Conservation (phyloP, 768 basidiomycete species). For the Leccinum rimulosum region DNA sequence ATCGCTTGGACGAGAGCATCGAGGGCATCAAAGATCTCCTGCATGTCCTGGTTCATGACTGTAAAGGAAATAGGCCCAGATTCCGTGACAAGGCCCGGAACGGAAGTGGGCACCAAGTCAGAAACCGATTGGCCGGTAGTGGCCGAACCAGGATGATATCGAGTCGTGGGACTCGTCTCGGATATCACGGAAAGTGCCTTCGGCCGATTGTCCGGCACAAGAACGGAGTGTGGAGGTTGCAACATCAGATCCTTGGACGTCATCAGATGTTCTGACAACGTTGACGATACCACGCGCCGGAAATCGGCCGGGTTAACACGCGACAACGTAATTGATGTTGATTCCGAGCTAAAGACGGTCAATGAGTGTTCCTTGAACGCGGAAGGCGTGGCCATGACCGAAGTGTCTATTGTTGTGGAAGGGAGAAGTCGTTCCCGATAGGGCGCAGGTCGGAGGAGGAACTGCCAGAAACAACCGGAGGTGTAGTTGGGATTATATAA, state of each 20-base stretch:
- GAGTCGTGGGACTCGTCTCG: constrained; percentile 10
- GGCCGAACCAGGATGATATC: constrained; percentile 12
- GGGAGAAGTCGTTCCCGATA: constrained; percentile 38
- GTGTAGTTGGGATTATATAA: constrained; percentile 24
- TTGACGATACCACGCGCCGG: constrained; percentile 18
- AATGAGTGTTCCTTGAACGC: constrained; percentile 50
- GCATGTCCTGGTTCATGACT: constrained; percentile 49
- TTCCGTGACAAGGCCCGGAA: constrained; percentile 48
- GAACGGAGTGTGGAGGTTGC: constrained; percentile 30
- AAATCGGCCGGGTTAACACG: constrained; percentile 26
- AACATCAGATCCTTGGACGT: constrained; percentile 37
- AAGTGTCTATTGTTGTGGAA: constrained; percentile 28
- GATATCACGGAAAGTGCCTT: constrained; percentile 33
- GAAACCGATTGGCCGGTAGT: constrained; percentile 17
- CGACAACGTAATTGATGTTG: constrained; percentile 32
- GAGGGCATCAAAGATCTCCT: constrained; percentile 56
- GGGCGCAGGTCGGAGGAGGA: constrained; percentile 39
- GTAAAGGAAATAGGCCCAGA: constrained; percentile 44
- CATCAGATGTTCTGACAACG: constrained; percentile 28
- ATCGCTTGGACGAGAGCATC: constrained; percentile 55
- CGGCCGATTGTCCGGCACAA: constrained; percentile 18
- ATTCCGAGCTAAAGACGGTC: constrained; percentile 48
- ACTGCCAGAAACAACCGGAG: constrained; percentile 38
- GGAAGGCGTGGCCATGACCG: constrained; percentile 34
- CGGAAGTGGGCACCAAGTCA: constrained; percentile 38